Evolutionary conservation across 2,329 filamentous ascomycete species (phyloP).

Genomic region (Fusarium penzigii): DNA sequence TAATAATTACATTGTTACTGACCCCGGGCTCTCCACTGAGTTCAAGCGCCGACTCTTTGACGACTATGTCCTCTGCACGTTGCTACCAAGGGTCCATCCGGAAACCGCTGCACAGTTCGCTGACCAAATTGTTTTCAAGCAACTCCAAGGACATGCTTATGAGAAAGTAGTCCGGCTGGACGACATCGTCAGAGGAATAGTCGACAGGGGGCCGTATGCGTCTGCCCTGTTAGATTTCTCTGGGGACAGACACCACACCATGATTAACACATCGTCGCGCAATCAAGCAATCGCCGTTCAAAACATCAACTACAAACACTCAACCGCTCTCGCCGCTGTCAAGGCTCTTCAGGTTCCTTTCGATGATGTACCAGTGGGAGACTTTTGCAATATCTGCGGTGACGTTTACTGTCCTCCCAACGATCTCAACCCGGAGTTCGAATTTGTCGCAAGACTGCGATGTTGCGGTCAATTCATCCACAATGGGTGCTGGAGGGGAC

Average conservation of each 20-base stretch:
- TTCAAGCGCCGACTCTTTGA: not conserved
- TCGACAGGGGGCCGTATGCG: too few relatives aligned
- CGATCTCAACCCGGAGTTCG: not conserved
- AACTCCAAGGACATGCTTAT: not conserved
- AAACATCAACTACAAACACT: constrained; percentile 1
- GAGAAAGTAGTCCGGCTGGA: not conserved
- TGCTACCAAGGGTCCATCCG: not conserved
- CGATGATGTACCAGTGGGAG: not conserved
- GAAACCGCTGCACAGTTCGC: not conserved
- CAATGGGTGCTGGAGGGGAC: constrained; percentile 13
- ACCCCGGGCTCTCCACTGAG: not conserved
- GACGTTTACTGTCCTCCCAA: constrained; percentile 5
- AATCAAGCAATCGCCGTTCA: constrained; percentile 4
- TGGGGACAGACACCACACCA: too few relatives aligned
- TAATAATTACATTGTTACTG: not conserved
- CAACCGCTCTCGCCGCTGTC: not conserved
- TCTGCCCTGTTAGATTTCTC: too few relatives aligned
- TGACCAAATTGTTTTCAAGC: not conserved
- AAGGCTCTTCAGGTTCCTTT: not conserved
- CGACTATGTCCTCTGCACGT: not conserved
- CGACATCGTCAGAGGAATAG: too few relatives aligned
- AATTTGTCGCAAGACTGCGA: constrained; percentile 2
- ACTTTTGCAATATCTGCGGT: constrained; percentile 8
- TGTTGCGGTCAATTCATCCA: constrained; percentile 15
- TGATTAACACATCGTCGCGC: not conserved